Percentiles rank a stretch among this genome's conserved stretches.
Evolutionary conservation across 345 rosid species (phyloP).

Genomic region (Aurinia saxatilis): DNA sequence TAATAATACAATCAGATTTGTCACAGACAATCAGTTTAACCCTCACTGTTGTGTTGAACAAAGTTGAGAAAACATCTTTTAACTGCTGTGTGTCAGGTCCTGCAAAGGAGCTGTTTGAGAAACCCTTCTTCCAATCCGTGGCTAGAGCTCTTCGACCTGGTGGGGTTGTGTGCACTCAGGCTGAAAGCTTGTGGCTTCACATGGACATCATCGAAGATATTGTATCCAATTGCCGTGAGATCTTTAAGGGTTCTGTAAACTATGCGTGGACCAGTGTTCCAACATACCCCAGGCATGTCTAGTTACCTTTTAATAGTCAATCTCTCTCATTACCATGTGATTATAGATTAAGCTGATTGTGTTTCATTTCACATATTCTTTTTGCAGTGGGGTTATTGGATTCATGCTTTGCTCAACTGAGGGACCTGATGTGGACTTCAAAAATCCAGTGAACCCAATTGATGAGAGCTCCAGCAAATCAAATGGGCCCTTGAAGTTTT

Average conservation of each 20-base stretch:
- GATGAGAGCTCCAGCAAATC: slow-evolving; percentile 34
- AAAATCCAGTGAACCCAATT: slow-evolving; percentile 38
- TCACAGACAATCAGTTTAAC: not conserved
- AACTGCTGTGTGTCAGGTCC: slow-evolving; percentile 27
- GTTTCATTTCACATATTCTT: not conserved
- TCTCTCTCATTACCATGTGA: not conserved
- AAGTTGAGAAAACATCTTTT: not conserved
- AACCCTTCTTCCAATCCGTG: slow-evolving; percentile 41
- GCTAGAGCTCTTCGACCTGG: slow-evolving; percentile 56
- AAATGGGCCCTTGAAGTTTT: slow-evolving; percentile 44
- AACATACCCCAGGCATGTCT: slow-evolving; percentile 48
- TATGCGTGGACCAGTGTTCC: slow-evolving; percentile 80
- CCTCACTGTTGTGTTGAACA: not conserved
- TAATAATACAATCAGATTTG: not conserved
- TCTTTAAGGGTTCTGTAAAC: slow-evolving; percentile 53
- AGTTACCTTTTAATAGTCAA: not conserved
- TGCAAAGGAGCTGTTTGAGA: slow-evolving; percentile 45
- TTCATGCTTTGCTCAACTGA: slow-evolving; percentile 69
- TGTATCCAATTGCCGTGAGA: slow-evolving; percentile 46
- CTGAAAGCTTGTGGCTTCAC: slow-evolving; percentile 61
- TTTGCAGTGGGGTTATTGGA: slow-evolving; percentile 61
- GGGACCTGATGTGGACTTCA: slow-evolving; percentile 59
- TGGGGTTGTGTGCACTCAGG: slow-evolving; percentile 61
- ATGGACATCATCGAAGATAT: slow-evolving; percentile 50
- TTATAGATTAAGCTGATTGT: not conserved